Evolutionary conservation across 2,329 filamentous ascomycete species (phyloP), one percentile per base, ranked within the genome.

Genomic region (Pyricularia grisea): DNA sequence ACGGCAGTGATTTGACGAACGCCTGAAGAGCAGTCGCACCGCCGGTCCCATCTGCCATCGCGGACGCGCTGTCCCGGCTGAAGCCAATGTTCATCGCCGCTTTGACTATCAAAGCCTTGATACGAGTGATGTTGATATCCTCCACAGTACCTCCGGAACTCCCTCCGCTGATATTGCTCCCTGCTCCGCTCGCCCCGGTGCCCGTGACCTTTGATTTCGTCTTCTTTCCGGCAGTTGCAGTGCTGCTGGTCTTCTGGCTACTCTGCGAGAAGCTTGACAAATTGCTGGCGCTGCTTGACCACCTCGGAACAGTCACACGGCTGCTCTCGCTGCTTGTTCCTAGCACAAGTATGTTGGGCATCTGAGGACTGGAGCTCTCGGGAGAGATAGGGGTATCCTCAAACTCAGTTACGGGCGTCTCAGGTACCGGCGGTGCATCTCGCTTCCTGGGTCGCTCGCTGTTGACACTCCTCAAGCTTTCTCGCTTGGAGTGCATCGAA

Each of bases 341-440:
- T 0, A 97, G 85, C 0, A 97, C 90, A 67, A 97, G 84, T 73
- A 97, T 97, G 75, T 97, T 96, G 6, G 93, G 94, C 68, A 93
- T 87, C 58, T 88, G 89, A 0, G 90, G 87, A 9, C 87, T 90
- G 64, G 90, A 87, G 72, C 92, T 92, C 69, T 94, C 92, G 0
- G 91, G 91, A 0, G 93, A 96, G 63, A 93, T 87, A 4, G 92
- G 90, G 0, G 91, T 93, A 76, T 98, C 94, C 77, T 97, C 94
- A 74, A 97, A 97, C 73, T 97, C 93, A 4, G 94, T 98, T 0
- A 94, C 94, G 0, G 94, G 94, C 0, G 94, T 98, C 79, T 98
- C 94, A 0, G 94, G 94, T 4, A 89, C 85, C 60, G 60, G 60
- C 1, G 81, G 79, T 2, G 78, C 79, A 23, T 79, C 73, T n/a